Conservation (phyloP, 2,329 filamentous ascomycete genomes). For the Zymoseptoria pseudotritici region DNA sequence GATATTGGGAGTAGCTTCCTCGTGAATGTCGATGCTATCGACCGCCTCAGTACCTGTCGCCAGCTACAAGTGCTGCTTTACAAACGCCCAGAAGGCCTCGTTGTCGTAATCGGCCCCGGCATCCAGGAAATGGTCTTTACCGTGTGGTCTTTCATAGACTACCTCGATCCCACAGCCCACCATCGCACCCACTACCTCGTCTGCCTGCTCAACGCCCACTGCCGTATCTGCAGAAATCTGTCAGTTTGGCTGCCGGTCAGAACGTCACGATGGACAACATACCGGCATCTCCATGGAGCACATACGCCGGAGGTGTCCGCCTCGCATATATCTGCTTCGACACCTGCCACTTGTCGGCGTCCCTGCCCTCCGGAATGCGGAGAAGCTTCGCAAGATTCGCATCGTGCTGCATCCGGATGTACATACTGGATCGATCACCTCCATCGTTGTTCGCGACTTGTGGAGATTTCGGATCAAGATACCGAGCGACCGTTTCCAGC, state of each 20-base stretch:
- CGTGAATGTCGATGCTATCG: not conserved
- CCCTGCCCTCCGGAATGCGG: slow-evolving; percentile 12
- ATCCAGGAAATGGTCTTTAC: slow-evolving; percentile 25
- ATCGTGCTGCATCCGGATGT: slow-evolving; percentile 23
- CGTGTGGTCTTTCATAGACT: slow-evolving; percentile 21
- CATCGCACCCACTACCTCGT: slow-evolving; percentile 27
- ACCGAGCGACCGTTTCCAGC: slow-evolving; percentile 13
- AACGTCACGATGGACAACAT: slow-evolving; percentile 1
- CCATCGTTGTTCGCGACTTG: slow-evolving; percentile 19
- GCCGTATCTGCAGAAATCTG: slow-evolving; percentile 10
- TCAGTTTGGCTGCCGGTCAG: slow-evolving; percentile 2
- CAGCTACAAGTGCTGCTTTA: slow-evolving; percentile 21
- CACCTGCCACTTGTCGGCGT: slow-evolving; percentile 18
- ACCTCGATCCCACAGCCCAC: slow-evolving; percentile 20
- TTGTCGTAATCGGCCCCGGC: slow-evolving; percentile 17
- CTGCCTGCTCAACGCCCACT: slow-evolving; percentile 25
- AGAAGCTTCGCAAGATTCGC: slow-evolving; percentile 22
- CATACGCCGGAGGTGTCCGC: slow-evolving; percentile 21
- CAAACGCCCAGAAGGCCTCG: slow-evolving; percentile 23
- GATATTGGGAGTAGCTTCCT: not conserved
- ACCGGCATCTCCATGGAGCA: slow-evolving; percentile 25
- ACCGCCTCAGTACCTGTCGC: not conserved
- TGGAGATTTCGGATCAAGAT: slow-evolving; percentile 17
- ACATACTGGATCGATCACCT: slow-evolving; percentile 18
- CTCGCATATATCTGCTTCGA: slow-evolving; percentile 19